Conservation (phyloP, 1,284 basidiomycete species). For the Ceratorhiza oryzae-sativae region DNA sequence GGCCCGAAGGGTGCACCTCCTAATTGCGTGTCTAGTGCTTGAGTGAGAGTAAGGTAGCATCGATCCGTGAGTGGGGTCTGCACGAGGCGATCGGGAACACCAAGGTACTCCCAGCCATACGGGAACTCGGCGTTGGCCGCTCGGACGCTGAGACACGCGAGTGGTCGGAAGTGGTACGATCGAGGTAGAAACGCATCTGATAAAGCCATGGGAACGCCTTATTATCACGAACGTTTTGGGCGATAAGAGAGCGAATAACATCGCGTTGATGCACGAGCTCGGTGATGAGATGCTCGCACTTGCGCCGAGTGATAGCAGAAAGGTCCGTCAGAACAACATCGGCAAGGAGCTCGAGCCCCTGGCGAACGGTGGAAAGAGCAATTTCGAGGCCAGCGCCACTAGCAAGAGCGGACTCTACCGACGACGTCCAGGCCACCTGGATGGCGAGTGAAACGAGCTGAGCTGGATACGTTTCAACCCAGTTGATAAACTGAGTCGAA, state of each 20-base stretch:
- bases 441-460: conserved; percentile 94
- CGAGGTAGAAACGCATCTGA: conserved; percentile 98
- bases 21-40: conserved; percentile 92
- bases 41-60: conserved; percentile 95
- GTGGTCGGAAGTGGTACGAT: conserved; percentile 69
- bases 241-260: conserved; percentile 83
- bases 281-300: conserved; percentile 98
- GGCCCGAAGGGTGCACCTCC: conserved; percentile 98
- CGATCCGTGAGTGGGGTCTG: conserved; percentile 98
- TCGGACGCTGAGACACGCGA: conserved; percentile 80
- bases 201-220: conserved; percentile 93
- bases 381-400: conserved; percentile 63
- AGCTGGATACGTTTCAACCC: conserved; percentile 94
- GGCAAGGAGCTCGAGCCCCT: conserved; percentile 91
- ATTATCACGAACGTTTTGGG: conserved; percentile 67
- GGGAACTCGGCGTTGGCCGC: conserved; percentile 94
- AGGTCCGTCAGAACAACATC: conserved; percentile 95
- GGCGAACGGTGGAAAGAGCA: conserved; percentile 77
- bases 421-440: conserved; percentile 92
- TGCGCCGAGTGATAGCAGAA: conserved; percentile 85
- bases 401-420: conserved; percentile 80
- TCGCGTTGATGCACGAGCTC: conserved; percentile 98
- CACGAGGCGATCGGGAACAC: conserved; percentile 95
- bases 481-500: conserved; percentile 76
- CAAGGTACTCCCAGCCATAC: conserved; percentile 99